Conservation (phyloP, 1,139 yeast genomes). For the Blastobotrys arbuscula region DNA sequence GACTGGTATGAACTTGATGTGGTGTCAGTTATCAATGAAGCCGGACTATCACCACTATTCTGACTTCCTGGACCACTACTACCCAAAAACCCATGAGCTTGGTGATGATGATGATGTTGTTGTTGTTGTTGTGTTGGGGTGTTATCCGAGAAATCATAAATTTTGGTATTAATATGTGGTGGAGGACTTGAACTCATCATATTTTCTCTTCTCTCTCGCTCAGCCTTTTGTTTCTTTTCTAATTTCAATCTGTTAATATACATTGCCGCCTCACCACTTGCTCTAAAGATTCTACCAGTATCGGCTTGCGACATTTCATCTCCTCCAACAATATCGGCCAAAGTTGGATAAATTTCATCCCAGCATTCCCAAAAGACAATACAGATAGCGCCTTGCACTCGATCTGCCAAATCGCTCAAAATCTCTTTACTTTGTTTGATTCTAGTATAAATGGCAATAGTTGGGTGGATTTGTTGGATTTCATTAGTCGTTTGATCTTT, state of each 20-base stretch:
- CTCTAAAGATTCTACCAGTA: constrained; percentile 30
- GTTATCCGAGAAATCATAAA: not conserved
- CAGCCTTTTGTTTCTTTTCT: constrained; percentile 22
- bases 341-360: constrained; percentile 31
- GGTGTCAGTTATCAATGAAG: constrained; percentile 15
- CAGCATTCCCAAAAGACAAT: constrained; percentile 34
- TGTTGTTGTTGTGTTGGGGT: not conserved
- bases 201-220: constrained; percentile 22
- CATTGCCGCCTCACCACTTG: constrained; percentile 32
- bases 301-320: constrained; percentile 27
- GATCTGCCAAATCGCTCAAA: constrained; percentile 29
- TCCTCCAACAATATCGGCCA: constrained; percentile 30
- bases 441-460: constrained; percentile 25
- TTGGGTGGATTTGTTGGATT: constrained; percentile 16
- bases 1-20: constrained; percentile 2
- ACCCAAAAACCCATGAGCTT: not conserved
- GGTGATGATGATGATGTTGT: not conserved
- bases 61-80: not conserved
- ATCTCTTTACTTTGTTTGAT: constrained; percentile 27
- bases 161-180: not conserved
- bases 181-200: constrained; percentile 11
- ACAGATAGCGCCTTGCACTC: constrained; percentile 34
- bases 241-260: constrained; percentile 26
- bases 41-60: constrained; percentile 13
- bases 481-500: constrained; percentile 4